Evolutionary conservation across 257 asterid species (phyloP).

Genomic region (Haberlea rhodopensis): DNA sequence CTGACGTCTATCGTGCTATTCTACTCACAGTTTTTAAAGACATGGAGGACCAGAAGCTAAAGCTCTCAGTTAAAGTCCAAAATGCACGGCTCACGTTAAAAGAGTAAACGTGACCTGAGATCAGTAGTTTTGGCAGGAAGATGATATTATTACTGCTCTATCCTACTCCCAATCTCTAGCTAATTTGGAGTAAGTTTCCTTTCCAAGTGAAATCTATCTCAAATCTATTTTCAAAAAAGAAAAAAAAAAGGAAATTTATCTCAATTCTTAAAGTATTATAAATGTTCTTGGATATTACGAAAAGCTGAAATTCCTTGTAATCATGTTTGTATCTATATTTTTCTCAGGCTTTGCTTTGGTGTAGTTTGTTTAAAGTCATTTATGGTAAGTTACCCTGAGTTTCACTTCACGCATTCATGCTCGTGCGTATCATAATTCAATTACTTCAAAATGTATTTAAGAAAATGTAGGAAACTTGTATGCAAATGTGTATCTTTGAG

Average conservation of each 20-base stretch:
- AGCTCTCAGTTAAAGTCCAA: conserved; percentile 87
- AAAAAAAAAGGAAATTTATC: too few relatives aligned
- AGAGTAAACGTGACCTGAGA: conserved; percentile 39
- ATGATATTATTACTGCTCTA: not conserved
- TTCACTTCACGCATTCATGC: not conserved
- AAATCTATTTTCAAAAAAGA: too few relatives aligned
- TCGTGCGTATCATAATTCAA: too few relatives aligned
- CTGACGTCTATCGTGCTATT: conserved; percentile 75
- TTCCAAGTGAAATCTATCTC: too few relatives aligned
- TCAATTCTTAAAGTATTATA: not conserved
- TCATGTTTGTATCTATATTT: too few relatives aligned
- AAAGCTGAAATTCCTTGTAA: not conserved
- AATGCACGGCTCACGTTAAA: conserved; percentile 80
- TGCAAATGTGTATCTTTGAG: too few relatives aligned
- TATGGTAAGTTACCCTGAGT: too few relatives aligned
- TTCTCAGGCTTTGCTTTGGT: too few relatives aligned
- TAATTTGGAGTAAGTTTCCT: not conserved
- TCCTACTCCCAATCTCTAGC: not conserved
- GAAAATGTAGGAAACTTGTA: too few relatives aligned
- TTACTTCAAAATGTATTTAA: too few relatives aligned
- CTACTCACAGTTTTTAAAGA: conserved; percentile 71
- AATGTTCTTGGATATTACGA: not conserved
- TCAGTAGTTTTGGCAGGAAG: not conserved
- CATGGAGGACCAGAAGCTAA: conserved; percentile 90
- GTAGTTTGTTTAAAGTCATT: too few relatives aligned